Conservation (phyloP, 306 rosid genomes). For the Medicago ruthenica region DNA sequence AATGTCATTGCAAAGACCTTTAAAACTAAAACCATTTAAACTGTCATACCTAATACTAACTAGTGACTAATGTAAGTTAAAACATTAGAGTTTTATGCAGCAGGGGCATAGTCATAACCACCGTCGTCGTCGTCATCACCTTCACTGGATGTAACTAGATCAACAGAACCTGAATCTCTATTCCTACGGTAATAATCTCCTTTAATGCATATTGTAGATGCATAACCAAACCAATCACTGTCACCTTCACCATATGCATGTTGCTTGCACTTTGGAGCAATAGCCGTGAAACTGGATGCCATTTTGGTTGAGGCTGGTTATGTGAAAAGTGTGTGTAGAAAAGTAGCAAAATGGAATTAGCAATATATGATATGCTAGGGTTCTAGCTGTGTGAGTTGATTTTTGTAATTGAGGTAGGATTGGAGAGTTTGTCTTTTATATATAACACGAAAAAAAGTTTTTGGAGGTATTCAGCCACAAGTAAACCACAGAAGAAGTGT, state of each 20-base stretch:
- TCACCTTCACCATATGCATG: not conserved
- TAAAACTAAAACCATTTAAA: too few species aligned
- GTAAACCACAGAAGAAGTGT: not conserved
- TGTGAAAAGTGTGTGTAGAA: not conserved
- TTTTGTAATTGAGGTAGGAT: not conserved
- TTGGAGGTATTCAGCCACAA: not conserved
- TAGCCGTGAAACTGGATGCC: not conserved
- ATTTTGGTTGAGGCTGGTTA: not conserved
- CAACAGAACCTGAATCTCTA: not conserved
- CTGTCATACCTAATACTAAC: too few species aligned
- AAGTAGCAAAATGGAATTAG: not conserved
- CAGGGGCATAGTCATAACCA: constrained; percentile 2
- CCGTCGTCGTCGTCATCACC: not conserved
- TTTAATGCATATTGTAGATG: not conserved
- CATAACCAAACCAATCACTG: not conserved
- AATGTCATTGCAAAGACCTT: too few species aligned
- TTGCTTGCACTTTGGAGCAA: not conserved
- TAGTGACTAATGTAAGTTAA: not conserved
- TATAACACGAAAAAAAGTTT: not conserved
- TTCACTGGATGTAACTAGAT: not conserved
- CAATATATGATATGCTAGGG: not conserved
- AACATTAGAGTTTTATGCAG: not conserved
- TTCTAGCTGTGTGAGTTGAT: not conserved
- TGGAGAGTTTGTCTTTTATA: not conserved
- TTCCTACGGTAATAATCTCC: not conserved